Evolutionary conservation across 1,284 basidiomycete species (phyloP), one percentile per base, ranked within the genome.

Genomic region (Polyporus tsugae): DNA sequence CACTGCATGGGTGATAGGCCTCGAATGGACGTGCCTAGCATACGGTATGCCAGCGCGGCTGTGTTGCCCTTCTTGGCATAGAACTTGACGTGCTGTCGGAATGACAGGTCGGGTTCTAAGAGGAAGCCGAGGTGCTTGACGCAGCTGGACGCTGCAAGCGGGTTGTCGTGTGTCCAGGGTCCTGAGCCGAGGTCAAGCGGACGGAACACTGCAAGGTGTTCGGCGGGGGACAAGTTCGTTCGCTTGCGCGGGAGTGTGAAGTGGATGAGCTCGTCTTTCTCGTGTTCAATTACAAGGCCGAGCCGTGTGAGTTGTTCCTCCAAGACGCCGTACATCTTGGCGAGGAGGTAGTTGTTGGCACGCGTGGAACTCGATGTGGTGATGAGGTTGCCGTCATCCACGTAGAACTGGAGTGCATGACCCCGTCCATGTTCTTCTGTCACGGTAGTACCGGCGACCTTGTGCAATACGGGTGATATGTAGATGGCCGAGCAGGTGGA

Each of bases 1-100:
- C 77, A 60, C 57, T 80, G 71, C 4, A 49, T 17, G 5, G 78
- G 78, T 11, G 69, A 69, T 0, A 83, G 74, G 2, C 82, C 81
- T 1, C 75, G 71, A 0, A 78, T 67, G 0, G 81, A 81, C 75
- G 83, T 83, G 3, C 80, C 78, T 0, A 83, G 78, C 75, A 81
- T 79, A 0, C 71, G 70, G 0, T 82, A 63, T 0, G 75, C 74
- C 9, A 58, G 63, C 2, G 80, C 73, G 0, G 78, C 75, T 39
- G 65, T 73, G 19, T n/a, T n/a, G 19, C 11, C 44, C 6, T 46
- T 46, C 1, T 19, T 1, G 19, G 44, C 44, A 9, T 46, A 46
- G 19, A n/a, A 7, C 2, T 6, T 4, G 19, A 46, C 4, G 44
- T 46, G 44, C 1, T 46, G 6, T 7, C 6, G 1, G 5, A n/a